Conservation (phyloP, 768 basidiomycete genomes). For the Boletus subcaerulescens region DNA sequence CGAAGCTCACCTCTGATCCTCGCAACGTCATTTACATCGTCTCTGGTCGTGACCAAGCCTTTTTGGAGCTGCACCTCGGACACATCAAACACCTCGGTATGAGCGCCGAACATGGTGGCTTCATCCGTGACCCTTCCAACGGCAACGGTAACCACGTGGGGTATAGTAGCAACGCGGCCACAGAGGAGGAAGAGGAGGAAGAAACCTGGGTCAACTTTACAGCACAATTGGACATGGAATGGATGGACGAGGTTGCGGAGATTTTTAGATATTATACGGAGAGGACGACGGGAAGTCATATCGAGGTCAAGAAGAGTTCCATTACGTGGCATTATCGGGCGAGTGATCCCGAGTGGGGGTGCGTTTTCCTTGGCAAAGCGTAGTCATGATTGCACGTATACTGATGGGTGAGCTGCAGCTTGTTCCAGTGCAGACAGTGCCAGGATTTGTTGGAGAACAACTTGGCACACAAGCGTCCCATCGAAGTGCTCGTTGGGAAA, state of each 20-base stretch:
- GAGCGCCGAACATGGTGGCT: slow-evolving; percentile 95
- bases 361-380: slow-evolving; percentile 23
- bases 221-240: slow-evolving; percentile 91
- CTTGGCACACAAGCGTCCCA: slow-evolving; percentile 87
- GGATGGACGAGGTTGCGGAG: slow-evolving; percentile 95
- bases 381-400: not conserved
- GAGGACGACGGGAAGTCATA: slow-evolving; percentile 93
- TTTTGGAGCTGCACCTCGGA: slow-evolving; percentile 90
- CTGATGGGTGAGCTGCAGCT: slow-evolving; percentile 37
- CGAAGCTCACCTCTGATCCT: slow-evolving; percentile 71
- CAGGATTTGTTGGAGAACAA: slow-evolving; percentile 96
- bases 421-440: slow-evolving; percentile 95
- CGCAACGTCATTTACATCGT: slow-evolving; percentile 95
- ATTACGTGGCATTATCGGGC: slow-evolving; percentile 98
- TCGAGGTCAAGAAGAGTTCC: slow-evolving; percentile 95
- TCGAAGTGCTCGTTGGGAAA: slow-evolving; percentile 96
- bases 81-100: slow-evolving; percentile 81
- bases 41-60: slow-evolving; percentile 90
- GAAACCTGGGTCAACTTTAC: slow-evolving; percentile 84
- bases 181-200: slow-evolving; percentile 8
- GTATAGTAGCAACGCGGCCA: not conserved
- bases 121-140: slow-evolving; percentile 71
- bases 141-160: slow-evolving; percentile 13
- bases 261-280: slow-evolving; percentile 97
- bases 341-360: slow-evolving; percentile 95